Evolutionary conservation across 805 yeast species (phyloP).

Genomic region (Myxozyma lipomycoides): DNA sequence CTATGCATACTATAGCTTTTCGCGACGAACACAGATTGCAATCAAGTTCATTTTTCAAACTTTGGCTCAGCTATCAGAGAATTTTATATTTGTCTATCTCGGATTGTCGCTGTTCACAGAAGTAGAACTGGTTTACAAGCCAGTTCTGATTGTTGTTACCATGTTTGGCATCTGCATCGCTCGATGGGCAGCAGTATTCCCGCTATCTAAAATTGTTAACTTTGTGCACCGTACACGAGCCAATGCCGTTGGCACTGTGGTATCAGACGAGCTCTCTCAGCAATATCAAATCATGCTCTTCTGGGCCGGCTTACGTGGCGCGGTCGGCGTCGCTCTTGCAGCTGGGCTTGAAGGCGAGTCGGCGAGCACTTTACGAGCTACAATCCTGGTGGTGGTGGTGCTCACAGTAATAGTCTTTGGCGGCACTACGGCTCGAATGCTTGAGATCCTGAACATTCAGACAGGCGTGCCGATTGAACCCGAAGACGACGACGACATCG

Average conservation of each 20-base stretch:
- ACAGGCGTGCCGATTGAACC: slow-evolving; percentile 81
- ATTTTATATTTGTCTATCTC: slow-evolving; percentile 90
- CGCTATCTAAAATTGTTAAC: slow-evolving; percentile 78
- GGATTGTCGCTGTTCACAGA: slow-evolving; percentile 95
- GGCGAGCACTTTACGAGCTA: slow-evolving; percentile 82
- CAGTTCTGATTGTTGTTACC: slow-evolving; percentile 84
- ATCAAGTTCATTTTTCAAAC: slow-evolving; percentile 92
- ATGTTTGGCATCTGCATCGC: slow-evolving; percentile 84
- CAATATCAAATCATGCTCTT: slow-evolving; percentile 98
- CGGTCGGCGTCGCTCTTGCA: slow-evolving; percentile 98
- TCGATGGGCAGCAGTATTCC: slow-evolving; percentile 96
- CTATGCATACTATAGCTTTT: slow-evolving; percentile 96
- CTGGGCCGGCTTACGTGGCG: slow-evolving; percentile 99
- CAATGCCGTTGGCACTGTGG: slow-evolving; percentile 35
- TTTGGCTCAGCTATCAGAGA: slow-evolving; percentile 91
- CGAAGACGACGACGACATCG: slow-evolving; percentile 68
- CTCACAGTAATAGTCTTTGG: slow-evolving; percentile 94
- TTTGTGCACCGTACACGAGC: slow-evolving; percentile 64
- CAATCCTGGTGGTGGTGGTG: slow-evolving; percentile 94
- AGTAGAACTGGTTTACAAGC: slow-evolving; percentile 91
- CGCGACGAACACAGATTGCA: slow-evolving; percentile 93
- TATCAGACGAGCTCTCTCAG: slow-evolving; percentile 87
- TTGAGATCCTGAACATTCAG: slow-evolving; percentile 87
- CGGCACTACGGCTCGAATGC: slow-evolving; percentile 97
- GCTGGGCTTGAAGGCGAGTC: slow-evolving; percentile 96